phyloP scores from a whole-genome alignment of 495 filamentous ascomycete species.

The Podospora comata region DNA sequence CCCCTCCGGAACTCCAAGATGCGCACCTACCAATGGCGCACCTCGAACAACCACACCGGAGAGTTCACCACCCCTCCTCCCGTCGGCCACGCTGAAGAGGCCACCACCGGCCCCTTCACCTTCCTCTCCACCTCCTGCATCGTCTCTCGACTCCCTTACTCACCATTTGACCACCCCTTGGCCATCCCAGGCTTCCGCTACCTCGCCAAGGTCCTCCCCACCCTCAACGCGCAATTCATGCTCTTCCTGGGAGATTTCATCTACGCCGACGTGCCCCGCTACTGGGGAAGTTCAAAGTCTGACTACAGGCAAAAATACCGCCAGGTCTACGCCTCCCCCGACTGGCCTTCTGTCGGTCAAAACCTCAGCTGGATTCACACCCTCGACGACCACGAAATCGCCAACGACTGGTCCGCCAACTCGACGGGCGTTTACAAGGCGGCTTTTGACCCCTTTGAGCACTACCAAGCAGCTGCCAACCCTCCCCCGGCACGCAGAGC shows the following conservation, averaged over 20 bases:
- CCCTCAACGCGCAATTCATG: conserved; percentile 78
- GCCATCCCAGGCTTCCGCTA: conserved; percentile 73
- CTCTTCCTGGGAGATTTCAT: conserved; percentile 99
- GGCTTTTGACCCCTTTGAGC: conserved; percentile 79
- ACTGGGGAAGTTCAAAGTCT: conserved; percentile 65
- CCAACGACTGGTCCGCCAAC: conserved; percentile 82
- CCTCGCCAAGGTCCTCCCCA: conserved; percentile 60
- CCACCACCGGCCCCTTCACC: conserved; percentile 63
- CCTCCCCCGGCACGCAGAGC: conserved; percentile 59
- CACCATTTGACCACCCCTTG: conserved; percentile 73
- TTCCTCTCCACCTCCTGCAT: conserved; percentile 92
- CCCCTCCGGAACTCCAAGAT: conserved; percentile 48
- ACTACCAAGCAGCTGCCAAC: conserved; percentile 83
- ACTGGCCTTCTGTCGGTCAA: conserved; percentile 66
- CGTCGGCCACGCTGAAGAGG: conserved; percentile 55
- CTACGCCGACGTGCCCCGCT: conserved; percentile 86
- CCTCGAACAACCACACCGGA: conserved; percentile 80
- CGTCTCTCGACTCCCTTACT: conserved; percentile 86
- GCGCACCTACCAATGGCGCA: conserved; percentile 73
- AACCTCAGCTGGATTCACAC: conserved; percentile 94
- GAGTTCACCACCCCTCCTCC: conserved; percentile 65
- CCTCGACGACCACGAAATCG: conserved; percentile 93
- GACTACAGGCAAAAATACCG: conserved; percentile 89
- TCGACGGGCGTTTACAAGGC: conserved; percentile 66
- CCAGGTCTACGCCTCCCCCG: conserved; percentile 87